phyloP scores from a whole-genome alignment of 495 filamentous ascomycete species.

The Penicillium pulvis region DNA sequence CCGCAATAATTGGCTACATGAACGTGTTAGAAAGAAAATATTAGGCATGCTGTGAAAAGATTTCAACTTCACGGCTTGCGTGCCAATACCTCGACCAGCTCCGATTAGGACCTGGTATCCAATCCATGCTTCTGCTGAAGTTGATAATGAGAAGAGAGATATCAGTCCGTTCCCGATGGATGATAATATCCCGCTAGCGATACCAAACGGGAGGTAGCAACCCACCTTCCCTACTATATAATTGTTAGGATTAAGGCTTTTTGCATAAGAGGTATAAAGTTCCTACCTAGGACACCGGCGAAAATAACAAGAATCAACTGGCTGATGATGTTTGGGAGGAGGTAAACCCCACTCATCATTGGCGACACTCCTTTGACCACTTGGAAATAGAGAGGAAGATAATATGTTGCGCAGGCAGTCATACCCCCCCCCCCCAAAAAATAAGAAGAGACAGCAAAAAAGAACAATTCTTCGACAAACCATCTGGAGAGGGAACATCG shows the following conservation, averaged over 20 bases:
- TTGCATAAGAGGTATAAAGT: neutral
- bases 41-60: too few species aligned
- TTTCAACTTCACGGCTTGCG: conserved; percentile 41
- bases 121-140: conserved; percentile 49
- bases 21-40: neutral
- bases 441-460: conserved; percentile 28
- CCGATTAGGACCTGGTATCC: conserved; percentile 61
- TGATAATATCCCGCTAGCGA: conserved; percentile 30
- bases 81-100: conserved; percentile 49
- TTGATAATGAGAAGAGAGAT: conserved; percentile 47
- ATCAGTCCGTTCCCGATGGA: conserved; percentile 52
- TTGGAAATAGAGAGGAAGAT: conserved; percentile 47
- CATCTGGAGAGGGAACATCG: conserved; percentile 51
- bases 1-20: conserved; percentile 47
- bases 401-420: conserved; percentile 30
- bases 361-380: conserved; percentile 29
- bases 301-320: conserved; percentile 50
- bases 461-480: conserved; percentile 32
- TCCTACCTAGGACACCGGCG: conserved; percentile 31
- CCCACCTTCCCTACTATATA: conserved; percentile 41
- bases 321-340: conserved; percentile 46
- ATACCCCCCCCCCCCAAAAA: conserved; percentile 11
- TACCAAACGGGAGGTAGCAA: conserved; percentile 51
- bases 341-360: conserved; percentile 39
- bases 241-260: conserved; percentile 6